These are phyloP conservation scores for Solanum ahanhuiri DNA, from an alignment of 257 asterid species.

Conservation along the genomic window DNA sequence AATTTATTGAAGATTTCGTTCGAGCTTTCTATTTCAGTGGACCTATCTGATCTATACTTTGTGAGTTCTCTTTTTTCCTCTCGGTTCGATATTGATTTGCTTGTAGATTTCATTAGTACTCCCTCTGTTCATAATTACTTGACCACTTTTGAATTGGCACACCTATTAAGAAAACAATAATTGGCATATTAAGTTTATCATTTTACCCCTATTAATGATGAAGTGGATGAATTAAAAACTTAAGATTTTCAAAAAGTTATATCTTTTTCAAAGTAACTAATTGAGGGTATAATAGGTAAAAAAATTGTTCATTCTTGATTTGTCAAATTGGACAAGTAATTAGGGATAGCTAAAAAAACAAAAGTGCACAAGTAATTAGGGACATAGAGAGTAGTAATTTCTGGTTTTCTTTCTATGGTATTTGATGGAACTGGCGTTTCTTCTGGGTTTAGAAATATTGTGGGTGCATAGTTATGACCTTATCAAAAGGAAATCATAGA, in stretches of 20 bases:
- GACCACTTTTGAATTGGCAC: background rate
- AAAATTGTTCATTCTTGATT: background rate
- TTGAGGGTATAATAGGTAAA: background rate
- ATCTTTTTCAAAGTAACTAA: too few species aligned
- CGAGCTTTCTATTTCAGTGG: background rate
- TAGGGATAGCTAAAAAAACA: background rate
- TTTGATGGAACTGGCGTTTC: too few species aligned
- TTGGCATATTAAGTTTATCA: background rate
- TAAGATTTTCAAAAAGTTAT: background rate
- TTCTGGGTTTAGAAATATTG: background rate
- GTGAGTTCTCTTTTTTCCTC: background rate
- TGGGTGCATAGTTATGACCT: background rate
- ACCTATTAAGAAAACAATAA: background rate
- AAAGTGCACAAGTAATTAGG: background rate
- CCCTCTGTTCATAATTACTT: background rate
- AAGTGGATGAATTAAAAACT: too few species aligned
- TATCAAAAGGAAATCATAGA: background rate
- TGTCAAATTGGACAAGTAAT: background rate
- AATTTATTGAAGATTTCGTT: too few species aligned
- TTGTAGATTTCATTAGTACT: background rate
- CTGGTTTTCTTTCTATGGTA: background rate
- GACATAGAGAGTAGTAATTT: background rate
- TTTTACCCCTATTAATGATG: background rate
- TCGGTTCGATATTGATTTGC: background rate
- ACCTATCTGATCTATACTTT: background rate